Evolutionary conservation across 495 filamentous ascomycete genomes (phyloP).

Genomic region (Aspergillus hancockii): DNA sequence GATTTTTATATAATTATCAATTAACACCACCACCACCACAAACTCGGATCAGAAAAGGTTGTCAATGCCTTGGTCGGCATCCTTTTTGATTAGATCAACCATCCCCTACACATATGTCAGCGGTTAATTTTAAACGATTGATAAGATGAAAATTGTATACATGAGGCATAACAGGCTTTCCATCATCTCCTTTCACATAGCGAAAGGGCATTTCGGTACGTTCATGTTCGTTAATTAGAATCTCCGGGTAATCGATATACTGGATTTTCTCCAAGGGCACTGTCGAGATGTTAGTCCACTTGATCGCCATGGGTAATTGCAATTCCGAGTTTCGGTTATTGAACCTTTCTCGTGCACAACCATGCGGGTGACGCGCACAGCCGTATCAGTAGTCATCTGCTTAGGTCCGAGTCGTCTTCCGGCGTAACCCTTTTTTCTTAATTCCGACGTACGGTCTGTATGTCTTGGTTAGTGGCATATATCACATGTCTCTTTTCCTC

Average conservation of each 20-base stretch:
- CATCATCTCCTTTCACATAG: constrained; percentile 76
- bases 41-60: constrained; percentile 73
- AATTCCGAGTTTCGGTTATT: neutral
- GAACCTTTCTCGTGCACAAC: constrained; percentile 80
- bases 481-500: neutral
- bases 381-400: constrained; percentile 99
- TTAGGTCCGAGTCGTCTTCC: constrained; percentile 86
- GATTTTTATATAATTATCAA: no score
- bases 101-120: constrained; percentile 66
- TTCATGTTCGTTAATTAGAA: constrained; percentile 87
- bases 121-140: neutral
- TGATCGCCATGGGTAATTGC: neutral
- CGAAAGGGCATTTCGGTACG: constrained; percentile 97
- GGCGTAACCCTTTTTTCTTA: constrained; percentile 87
- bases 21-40: no score
- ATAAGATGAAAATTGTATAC: constrained; percentile 46
- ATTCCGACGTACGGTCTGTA: constrained; percentile 86
- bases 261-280: constrained; percentile 73
- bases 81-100: constrained; percentile 89
- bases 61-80: constrained; percentile 86
- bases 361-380: constrained; percentile 87
- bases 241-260: constrained; percentile 84
- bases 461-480: constrained; percentile 4
- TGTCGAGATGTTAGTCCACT: constrained; percentile 28
- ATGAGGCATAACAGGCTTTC: constrained; percentile 84